Conservation (phyloP, 352 stramenopile genomes). For the Globisporangium heterothallicum region DNA sequence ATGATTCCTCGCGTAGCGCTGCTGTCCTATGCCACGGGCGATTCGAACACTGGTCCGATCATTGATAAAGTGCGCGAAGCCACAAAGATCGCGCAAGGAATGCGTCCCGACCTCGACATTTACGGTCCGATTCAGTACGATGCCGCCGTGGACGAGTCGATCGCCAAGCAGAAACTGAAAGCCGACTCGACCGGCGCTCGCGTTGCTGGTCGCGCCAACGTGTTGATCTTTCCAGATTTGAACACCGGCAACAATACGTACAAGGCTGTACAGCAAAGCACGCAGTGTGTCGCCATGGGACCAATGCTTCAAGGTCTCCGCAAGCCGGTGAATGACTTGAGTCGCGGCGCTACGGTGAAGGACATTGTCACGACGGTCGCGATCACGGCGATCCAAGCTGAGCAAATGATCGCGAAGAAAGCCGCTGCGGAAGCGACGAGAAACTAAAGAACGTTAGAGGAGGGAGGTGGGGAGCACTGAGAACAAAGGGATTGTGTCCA, state of each 20-base stretch:
- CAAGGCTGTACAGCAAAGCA: conserved; percentile 85
- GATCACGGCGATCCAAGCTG: conserved; percentile 83
- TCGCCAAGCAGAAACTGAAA: conserved; percentile 81
- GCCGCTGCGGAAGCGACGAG: background rate
- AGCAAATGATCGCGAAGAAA: conserved; percentile 45
- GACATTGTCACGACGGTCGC: conserved; percentile 89
- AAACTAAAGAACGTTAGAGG: too few species aligned
- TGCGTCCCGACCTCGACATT: conserved; percentile 72
- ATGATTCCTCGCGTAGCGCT: conserved; percentile 79
- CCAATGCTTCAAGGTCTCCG: conserved; percentile 86
- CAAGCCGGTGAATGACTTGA: conserved; percentile 88
- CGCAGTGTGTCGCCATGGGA: conserved; percentile 73
- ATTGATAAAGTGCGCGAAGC: conserved; percentile 85
- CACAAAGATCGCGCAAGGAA: conserved; percentile 55
- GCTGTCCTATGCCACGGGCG: conserved; percentile 78
- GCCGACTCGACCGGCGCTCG: conserved; percentile 45
- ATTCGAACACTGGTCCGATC: conserved; percentile 73
- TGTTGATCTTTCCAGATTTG: conserved; percentile 84
- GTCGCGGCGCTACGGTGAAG: conserved; percentile 81
- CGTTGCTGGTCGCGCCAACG: conserved; percentile 78
- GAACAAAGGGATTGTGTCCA: too few species aligned
- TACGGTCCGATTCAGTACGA: conserved; percentile 88
- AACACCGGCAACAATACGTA: conserved; percentile 89
- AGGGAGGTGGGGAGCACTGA: background rate
- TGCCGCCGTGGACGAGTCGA: conserved; percentile 64